Percentiles rank a stretch among this genome's conserved stretches.
Evolutionary conservation across 805 yeast species (phyloP).

Genomic region (Ogataea henricii): DNA sequence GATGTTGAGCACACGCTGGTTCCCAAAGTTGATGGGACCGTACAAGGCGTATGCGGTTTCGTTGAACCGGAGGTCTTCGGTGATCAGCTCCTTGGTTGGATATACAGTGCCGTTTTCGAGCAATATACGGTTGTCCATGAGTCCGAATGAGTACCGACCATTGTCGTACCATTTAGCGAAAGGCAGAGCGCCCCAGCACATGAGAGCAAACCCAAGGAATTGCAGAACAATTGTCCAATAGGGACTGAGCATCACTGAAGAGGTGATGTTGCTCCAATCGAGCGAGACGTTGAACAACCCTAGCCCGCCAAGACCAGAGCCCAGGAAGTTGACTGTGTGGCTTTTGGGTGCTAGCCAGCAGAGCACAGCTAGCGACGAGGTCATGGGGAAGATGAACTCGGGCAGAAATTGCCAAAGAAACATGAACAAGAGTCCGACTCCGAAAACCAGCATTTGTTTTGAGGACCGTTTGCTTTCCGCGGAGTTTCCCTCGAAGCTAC

Average conservation of each 20-base stretch:
- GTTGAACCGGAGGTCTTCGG: constrained; percentile 42
- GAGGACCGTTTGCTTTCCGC: constrained; percentile 13
- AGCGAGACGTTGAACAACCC: constrained; percentile 50
- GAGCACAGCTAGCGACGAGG: constrained; percentile 49
- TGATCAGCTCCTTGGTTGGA: constrained; percentile 45
- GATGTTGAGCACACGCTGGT: constrained; percentile 52
- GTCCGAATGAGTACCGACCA: constrained; percentile 39
- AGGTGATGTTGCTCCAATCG: constrained; percentile 57
- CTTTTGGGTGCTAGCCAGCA: constrained; percentile 52
- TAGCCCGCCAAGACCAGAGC: constrained; percentile 56
- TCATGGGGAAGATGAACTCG: constrained; percentile 49
- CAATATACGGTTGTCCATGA: constrained; percentile 50
- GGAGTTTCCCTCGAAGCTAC: constrained; percentile 8
- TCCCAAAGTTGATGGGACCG: constrained; percentile 50
- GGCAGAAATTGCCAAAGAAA: constrained; percentile 53
- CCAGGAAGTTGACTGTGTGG: constrained; percentile 43
- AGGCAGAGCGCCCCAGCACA: constrained; percentile 54
- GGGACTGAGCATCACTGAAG: constrained; percentile 49
- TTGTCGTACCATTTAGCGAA: constrained; percentile 43
- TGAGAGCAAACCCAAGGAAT: constrained; percentile 46
- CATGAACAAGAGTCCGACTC: constrained; percentile 36
- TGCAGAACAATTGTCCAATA: constrained; percentile 54
- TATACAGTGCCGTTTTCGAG: constrained; percentile 40
- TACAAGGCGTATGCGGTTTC: constrained; percentile 45
- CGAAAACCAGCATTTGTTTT: constrained; percentile 40